These are phyloP conservation scores for Penicillium sp. DNA, from an alignment of 2,329 filamentous ascomycete species.

Conservation along the genomic window DNA sequence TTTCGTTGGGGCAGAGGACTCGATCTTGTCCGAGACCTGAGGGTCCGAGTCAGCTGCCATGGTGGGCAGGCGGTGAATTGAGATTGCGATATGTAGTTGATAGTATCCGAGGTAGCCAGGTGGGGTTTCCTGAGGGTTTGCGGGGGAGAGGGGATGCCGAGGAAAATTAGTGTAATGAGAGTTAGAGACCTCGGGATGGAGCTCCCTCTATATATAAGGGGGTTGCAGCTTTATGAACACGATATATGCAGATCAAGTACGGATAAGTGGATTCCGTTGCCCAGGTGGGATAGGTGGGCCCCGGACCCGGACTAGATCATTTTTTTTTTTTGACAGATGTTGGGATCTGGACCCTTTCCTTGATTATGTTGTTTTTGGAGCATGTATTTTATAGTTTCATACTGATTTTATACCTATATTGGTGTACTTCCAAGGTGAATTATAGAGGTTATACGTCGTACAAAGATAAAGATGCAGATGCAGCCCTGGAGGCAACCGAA, in stretches of 20 bases:
- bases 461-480: neutral
- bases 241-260: neutral
- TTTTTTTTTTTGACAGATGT: too few relatives aligned
- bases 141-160: neutral
- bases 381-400: neutral
- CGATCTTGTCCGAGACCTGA: slow-evolving; percentile 27
- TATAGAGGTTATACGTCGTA: neutral
- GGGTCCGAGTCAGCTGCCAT: slow-evolving; percentile 29
- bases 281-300: neutral
- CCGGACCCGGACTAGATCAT: neutral
- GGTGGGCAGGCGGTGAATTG: slow-evolving; percentile 11
- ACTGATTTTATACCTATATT: neutral
- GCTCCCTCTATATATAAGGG: neutral
- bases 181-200: neutral
- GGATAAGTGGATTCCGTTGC: neutral
- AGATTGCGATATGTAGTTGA: neutral
- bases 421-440: neutral
- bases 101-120: neutral
- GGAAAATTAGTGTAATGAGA: neutral
- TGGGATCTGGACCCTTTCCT: neutral
- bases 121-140: neutral
- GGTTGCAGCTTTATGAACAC: neutral
- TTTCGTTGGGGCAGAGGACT: slow-evolving; percentile 27
- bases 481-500: neutral
- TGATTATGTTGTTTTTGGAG: neutral